phyloP scores from a whole-genome alignment of 441 rosid species.

The Euphorbia corollata region DNA sequence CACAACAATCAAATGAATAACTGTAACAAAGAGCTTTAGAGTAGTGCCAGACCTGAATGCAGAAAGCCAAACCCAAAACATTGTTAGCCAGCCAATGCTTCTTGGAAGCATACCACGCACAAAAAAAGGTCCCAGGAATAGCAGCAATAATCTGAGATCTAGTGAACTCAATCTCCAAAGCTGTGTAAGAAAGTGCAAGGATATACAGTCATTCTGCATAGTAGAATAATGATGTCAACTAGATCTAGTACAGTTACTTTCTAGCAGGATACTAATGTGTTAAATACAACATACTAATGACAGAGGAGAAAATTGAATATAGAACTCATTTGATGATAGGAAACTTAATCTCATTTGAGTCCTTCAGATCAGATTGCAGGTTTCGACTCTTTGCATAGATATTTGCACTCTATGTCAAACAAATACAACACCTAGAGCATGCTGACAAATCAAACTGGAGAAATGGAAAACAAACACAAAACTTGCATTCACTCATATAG shows the following conservation, averaged over 20 bases:
- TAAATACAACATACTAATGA: neutral
- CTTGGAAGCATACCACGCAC: constrained; percentile 91
- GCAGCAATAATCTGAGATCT: constrained; percentile 85
- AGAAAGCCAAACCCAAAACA: constrained; percentile 79
- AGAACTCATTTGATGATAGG: constrained; percentile 6
- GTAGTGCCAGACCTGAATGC: constrained; percentile 73
- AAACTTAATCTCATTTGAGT: constrained; percentile 4
- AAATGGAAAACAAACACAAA: too few relatives aligned
- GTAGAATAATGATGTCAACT: constrained; percentile 28
- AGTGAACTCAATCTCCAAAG: constrained; percentile 91
- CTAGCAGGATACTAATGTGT: constrained; percentile 3
- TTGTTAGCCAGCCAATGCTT: constrained; percentile 98
- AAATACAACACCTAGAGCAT: neutral
- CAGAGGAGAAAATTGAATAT: neutral
- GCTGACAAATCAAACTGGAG: neutral
- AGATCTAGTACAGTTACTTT: constrained; percentile 21
- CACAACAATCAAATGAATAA: neutral
- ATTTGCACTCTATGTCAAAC: neutral
- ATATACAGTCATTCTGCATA: constrained; percentile 37
- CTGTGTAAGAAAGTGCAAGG: constrained; percentile 49
- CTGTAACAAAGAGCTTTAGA: neutral
- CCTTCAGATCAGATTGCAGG: constrained; percentile 2
- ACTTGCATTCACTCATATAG: neutral
- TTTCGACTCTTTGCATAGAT: neutral
- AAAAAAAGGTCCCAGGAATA: constrained; percentile 88